Conservation (phyloP, 306 rosid genomes). For the Gleditsia sinensis region DNA sequence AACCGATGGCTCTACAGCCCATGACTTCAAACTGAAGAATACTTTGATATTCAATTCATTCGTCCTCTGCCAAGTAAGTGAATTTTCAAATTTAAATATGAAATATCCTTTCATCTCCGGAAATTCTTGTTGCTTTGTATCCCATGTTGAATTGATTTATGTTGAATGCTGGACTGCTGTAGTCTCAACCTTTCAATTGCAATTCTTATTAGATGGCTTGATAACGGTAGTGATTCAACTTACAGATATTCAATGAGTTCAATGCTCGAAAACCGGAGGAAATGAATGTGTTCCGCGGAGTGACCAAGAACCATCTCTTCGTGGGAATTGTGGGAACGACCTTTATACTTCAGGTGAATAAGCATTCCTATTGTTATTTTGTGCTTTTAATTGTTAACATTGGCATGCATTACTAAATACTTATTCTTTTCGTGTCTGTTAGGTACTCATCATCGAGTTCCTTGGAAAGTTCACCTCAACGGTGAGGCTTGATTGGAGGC, state of each 20-base stretch:
- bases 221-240: conserved; percentile 16
- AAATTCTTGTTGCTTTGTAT: too few relatives aligned
- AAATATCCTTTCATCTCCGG: too few relatives aligned
- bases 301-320: conserved; percentile 78
- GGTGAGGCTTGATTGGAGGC: conserved; percentile 63
- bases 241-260: conserved; percentile 89
- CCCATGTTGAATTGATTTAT: too few relatives aligned
- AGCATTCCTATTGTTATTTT: conserved; percentile 7
- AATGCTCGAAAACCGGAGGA: conserved; percentile 96
- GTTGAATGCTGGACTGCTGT: not conserved
- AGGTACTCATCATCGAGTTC: conserved; percentile 82
- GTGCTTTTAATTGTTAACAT: not conserved
- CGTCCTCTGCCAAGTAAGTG: conserved; percentile 89
- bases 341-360: conserved; percentile 69
- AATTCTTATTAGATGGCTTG: conserved; percentile 16
- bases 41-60: conserved; percentile 87
- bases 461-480: conserved; percentile 84
- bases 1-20: conserved; percentile 18
- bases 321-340: conserved; percentile 76
- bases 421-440: conserved; percentile 26
- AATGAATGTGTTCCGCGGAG: conserved; percentile 78
- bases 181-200: not conserved
- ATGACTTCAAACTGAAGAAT: conserved; percentile 59
- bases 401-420: not conserved
- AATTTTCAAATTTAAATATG: not conserved